Conservation (phyloP, 495 filamentous ascomycete species). For the Aspergillus wentii region DNA sequence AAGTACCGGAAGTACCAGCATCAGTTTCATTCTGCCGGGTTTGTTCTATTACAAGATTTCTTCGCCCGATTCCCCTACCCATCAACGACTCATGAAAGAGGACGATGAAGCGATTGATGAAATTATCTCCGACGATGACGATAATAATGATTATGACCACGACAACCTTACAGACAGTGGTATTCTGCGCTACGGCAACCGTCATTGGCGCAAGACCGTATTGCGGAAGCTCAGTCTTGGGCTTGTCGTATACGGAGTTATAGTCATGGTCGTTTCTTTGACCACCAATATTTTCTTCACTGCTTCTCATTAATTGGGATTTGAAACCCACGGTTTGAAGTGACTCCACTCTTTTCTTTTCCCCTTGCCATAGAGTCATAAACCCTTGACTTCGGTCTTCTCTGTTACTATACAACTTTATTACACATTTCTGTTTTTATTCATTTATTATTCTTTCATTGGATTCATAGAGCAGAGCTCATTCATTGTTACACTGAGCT, state of each 20-base stretch:
- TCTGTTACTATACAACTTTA: too few relatives aligned
- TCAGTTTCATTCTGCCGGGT: conserved; percentile 93
- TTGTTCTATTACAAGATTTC: conserved; percentile 98
- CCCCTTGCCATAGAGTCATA: too few relatives aligned
- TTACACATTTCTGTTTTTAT: not conserved
- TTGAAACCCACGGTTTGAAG: conserved; percentile 5
- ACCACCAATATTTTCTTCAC: conserved; percentile 75
- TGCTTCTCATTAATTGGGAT: conserved; percentile 41
- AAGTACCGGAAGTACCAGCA: conserved; percentile 86
- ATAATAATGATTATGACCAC: conserved; percentile 36
- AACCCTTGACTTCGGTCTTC: too few relatives aligned
- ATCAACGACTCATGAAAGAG: conserved; percentile 81
- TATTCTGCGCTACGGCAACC: conserved; percentile 44
- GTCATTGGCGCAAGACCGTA: conserved; percentile 52
- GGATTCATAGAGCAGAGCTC: not conserved
- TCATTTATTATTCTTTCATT: not conserved
- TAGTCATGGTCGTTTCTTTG: conserved; percentile 88
- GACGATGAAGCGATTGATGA: conserved; percentile 63
- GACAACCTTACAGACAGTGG: conserved; percentile 39
- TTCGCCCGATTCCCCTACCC: conserved; percentile 73
- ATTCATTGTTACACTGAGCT: not conserved
- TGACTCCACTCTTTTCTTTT: conserved; percentile 3
- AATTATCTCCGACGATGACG: conserved; percentile 38
- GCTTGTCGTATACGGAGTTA: conserved; percentile 73
- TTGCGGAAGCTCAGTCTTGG: conserved; percentile 69